Base-by-base conservation (phyloP, 805 yeast species). In the Yamadazyma tumulicola region DNA sequence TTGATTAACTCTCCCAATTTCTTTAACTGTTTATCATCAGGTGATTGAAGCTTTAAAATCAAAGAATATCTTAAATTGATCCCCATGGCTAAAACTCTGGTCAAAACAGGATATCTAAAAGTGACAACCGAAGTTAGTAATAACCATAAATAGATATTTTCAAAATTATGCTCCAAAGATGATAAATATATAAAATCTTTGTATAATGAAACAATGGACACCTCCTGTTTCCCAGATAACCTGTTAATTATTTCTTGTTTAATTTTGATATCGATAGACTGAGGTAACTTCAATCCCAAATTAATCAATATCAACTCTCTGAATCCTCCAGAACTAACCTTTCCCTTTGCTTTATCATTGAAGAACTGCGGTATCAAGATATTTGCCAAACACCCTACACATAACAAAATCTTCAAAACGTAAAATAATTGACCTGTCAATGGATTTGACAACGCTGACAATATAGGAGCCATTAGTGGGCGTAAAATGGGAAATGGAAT, bases 111-210 rank as follows among this genome's bases (percentile, higher is more conserved):
- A 19, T 26, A 52, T 34, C 51, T 51, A 6, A 36, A 29, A n/a
- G 45, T 38, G 12, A 65, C 41, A 3, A 64, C 27, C 4, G 44
- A 41, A 1, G 66, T 61, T 16, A 61, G 39, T 3, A 66, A 36
- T 22, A 63, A 46, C 17, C 39, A 49, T 32, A 66, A 50, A 14
- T 64, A 49, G 27, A 58, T 46, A 30, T 46, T 59, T 42, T 66
- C 72, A 45, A 62, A 66, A 9, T 41, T 52, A 13, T 46, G 36
- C 29, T 61, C 67, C 24, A 59, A 45, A 1, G 52, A 34, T 6
- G 56, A 47, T 22, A 66, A 48, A 22, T 51, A 42, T 5, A 54
- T 24, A 32, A 61, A 64, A 19, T 61, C 59, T 11, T 47, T 30
- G 2, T 57, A 8, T 33, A 62, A 41, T 14, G 12, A 15, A 21